Percentiles rank a stretch among this genome's conserved stretches.
Evolutionary conservation across 148 eudicot species (phyloP).

Genomic region (Cornus florida): DNA sequence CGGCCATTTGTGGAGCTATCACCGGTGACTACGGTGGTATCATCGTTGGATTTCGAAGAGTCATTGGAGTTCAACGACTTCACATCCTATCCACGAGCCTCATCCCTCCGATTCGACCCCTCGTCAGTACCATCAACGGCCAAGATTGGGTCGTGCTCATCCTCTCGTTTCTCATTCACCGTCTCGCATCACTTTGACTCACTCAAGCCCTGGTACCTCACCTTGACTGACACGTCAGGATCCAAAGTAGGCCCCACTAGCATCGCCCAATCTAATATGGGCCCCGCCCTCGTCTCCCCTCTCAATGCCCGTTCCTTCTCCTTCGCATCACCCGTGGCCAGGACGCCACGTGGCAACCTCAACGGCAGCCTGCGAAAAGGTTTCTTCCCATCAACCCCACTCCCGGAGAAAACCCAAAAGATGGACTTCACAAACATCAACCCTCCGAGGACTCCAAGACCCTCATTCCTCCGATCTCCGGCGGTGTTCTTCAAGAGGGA

Average conservation of each 20-base stretch:
- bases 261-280: slow-evolving; percentile 12
- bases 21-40: slow-evolving; percentile 48
- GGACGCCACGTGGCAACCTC: slow-evolving; percentile 49
- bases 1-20: slow-evolving; percentile 87
- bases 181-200: slow-evolving; percentile 88
- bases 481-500: slow-evolving; percentile 39
- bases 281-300: slow-evolving; percentile 56
- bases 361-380: slow-evolving; percentile 35
- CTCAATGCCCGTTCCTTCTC: slow-evolving; percentile 80
- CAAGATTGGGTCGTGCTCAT: slow-evolving; percentile 74
- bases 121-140: slow-evolving; percentile 47
- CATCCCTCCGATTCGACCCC: slow-evolving; percentile 81
- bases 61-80: slow-evolving; percentile 65
- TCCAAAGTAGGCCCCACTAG: slow-evolving; percentile 68
- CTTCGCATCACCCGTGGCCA: slow-evolving; percentile 72
- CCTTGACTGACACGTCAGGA: slow-evolving; percentile 63
- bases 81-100: slow-evolving; percentile 66
- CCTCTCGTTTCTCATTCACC: slow-evolving; percentile 91
- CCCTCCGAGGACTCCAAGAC: slow-evolving; percentile 79
- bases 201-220: slow-evolving; percentile 90
- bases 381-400: slow-evolving; percentile 85
- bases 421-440: slow-evolving; percentile 47
- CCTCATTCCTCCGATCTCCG: slow-evolving; percentile 77
- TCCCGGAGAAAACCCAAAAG: slow-evolving; percentile 73
- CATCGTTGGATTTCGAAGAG: slow-evolving; percentile 76